Percentiles rank a stretch among this genome's conserved stretches.
These are phyloP conservation scores for Aspergillus sp. DNA, from an alignment of 2,329 filamentous ascomycete genomes.

Conservation along the genomic window DNA sequence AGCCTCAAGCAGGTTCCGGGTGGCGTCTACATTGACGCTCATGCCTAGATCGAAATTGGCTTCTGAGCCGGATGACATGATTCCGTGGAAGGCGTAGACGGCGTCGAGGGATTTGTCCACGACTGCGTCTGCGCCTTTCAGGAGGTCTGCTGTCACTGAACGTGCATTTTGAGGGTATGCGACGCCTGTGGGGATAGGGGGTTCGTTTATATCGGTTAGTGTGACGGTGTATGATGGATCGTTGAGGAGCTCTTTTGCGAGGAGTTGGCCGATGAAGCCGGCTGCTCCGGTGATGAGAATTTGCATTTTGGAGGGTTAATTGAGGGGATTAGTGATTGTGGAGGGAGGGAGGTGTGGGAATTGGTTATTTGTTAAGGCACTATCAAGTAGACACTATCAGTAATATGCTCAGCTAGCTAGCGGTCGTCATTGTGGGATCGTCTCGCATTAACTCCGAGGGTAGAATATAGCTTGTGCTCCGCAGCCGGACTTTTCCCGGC, in stretches of 20 bases:
- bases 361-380: background rate
- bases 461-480: slow-evolving; percentile 20
- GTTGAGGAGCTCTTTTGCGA: slow-evolving; percentile 58
- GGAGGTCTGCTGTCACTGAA: slow-evolving; percentile 56
- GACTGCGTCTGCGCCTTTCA: slow-evolving; percentile 43
- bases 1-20: slow-evolving; percentile 56
- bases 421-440: background rate
- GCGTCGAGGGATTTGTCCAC: slow-evolving; percentile 51
- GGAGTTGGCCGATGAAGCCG: slow-evolving; percentile 65
- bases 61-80: slow-evolving; percentile 67
- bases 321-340: background rate
- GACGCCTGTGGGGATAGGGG: slow-evolving; percentile 52
- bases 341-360: background rate
- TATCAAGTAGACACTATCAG: background rate
- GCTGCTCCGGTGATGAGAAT: slow-evolving; percentile 66
- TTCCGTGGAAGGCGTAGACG: slow-evolving; percentile 65
- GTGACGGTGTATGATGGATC: slow-evolving; percentile 51
- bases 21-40: slow-evolving; percentile 63
- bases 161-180: slow-evolving; percentile 54
- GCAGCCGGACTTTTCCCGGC: slow-evolving; percentile 33
- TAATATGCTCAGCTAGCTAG: background rate
- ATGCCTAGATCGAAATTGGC: slow-evolving; percentile 62
- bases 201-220: slow-evolving; percentile 60
- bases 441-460: slow-evolving; percentile 40
- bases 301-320: slow-evolving; percentile 36